Conservation (phyloP, 1,284 basidiomycete species). For the Pterulicium gracile region DNA sequence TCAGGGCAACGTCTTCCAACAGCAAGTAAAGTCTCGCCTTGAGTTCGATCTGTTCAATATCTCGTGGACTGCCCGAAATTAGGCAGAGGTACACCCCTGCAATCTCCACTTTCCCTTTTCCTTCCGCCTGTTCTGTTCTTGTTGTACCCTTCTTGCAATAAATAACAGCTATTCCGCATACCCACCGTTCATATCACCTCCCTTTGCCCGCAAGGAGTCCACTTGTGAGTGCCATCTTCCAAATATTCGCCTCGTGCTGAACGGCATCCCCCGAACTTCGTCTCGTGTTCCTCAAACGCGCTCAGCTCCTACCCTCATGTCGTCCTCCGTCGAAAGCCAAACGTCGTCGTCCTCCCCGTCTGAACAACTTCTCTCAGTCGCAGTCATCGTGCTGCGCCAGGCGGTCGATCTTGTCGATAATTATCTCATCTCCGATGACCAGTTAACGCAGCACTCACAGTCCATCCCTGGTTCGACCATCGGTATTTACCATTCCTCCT, state of each 20-base stretch:
- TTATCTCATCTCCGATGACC: constrained; percentile 50
- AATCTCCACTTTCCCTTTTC: constrained; percentile 6
- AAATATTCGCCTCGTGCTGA: not conserved
- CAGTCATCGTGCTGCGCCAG: constrained; percentile 53
- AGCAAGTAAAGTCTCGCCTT: constrained; percentile 53
- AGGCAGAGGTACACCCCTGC: constrained; percentile 38
- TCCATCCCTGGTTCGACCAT: constrained; percentile 76
- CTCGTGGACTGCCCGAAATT: constrained; percentile 66
- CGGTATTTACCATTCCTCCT: constrained; percentile 28
- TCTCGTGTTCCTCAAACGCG: constrained; percentile 1
- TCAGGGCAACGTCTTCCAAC: constrained; percentile 48
- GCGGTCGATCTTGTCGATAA: constrained; percentile 61
- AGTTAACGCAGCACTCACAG: constrained; percentile 54
- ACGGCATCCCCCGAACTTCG: not conserved
- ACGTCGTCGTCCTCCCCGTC: not conserved
- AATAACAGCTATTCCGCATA: no score
- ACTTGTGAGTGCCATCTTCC: not conserved
- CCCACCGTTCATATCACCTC: no score
- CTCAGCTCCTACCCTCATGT: constrained; percentile 2
- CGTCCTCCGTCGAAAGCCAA: constrained; percentile 4
- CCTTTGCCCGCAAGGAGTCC: not conserved
- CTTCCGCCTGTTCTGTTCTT: constrained; percentile 10
- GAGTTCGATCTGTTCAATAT: constrained; percentile 58
- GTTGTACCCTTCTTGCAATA: no score
- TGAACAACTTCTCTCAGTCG: constrained; percentile 42